Percentiles rank a stretch among this genome's conserved stretches.
phyloP scores from a whole-genome alignment of 2,329 filamentous ascomycete genomes.

The Fusarium penzigii region DNA sequence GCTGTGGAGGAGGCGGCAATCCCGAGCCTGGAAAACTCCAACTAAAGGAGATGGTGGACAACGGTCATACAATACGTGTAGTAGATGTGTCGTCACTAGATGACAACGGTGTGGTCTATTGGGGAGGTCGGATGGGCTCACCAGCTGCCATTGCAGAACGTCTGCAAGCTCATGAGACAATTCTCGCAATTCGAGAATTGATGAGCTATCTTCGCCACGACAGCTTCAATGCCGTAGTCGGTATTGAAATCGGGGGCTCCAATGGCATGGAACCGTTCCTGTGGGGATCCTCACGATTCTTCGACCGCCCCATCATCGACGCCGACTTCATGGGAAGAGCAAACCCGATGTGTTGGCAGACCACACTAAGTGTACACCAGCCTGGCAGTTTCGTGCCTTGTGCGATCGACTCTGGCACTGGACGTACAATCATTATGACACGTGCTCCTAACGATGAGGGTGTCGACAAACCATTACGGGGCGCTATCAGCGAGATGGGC shows the following conservation, averaged over 20 bases:
- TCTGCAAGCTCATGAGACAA: constrained; percentile 2
- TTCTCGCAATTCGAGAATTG: constrained; percentile 3
- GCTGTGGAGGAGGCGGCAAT: constrained; percentile 45
- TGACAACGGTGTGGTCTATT: constrained; percentile 1
- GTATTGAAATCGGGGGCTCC: constrained; percentile 16
- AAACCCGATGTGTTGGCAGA: constrained; percentile 16
- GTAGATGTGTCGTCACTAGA: neutral
- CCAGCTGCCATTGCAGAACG: constrained; percentile 13
- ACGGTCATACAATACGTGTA: neutral
- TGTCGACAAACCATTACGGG: constrained; percentile 3
- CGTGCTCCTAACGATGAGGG: constrained; percentile 1
- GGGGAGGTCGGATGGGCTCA: constrained; percentile 10
- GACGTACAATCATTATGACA: constrained; percentile 1
- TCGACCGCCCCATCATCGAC: constrained; percentile 8
- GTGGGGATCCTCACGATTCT: neutral
- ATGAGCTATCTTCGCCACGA: neutral
- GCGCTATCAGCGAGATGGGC: constrained; percentile 4
- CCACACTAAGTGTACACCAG: constrained; percentile 3
- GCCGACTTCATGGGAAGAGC: constrained; percentile 19
- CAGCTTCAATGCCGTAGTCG: constrained; percentile 7
- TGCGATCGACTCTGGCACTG: constrained; percentile 6
- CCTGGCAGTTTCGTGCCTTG: constrained; percentile 2
- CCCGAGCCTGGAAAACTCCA: constrained; percentile 6
- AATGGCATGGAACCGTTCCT: constrained; percentile 11
- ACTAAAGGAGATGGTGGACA: neutral